Base-by-base conservation (phyloP, 768 basidiomycete species). In the Arthromyces matolae region DNA sequence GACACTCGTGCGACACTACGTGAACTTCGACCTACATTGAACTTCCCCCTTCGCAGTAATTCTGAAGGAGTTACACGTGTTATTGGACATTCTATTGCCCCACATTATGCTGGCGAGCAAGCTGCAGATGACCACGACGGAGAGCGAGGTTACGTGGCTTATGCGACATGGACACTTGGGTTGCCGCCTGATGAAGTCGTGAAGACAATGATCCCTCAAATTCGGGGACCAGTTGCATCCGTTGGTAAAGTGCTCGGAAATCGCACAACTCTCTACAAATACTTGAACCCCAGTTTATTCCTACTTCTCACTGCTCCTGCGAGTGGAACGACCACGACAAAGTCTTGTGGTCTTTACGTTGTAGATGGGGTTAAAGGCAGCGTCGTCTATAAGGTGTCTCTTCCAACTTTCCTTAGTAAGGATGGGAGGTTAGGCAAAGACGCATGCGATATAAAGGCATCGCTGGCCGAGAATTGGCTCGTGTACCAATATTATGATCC, bases 241-340 rank as follows among this genome's bases (percentile, higher is more conserved):
- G 66, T 86, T 24, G 95, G 94, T 4, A 84, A 84, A 57, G 92
- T 95, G 4, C 71, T 91, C 4, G 93, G 89, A 2, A 86, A 94
- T 64, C 81, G 93, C 44, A 83, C 81, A 29, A 93, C 93, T 25
- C 64, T 97, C 49, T 95, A 96, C 75, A 97, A 97, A 68, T 95
- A 96, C 60, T 76, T 97, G 51, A 95, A 95, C 62, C 86, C 86
- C 7, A 82, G 90, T 56, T 56, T 93, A 27, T 72, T 85, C 40
- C 78, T 80, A 7, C 71, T 91, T 29, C 67, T 85, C 24, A 90
- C 90, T 5, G 65, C 71, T 1, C 52, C 65, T 4, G 50, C 63
- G 5, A 39, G 52, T 8, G 56, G 39, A 16, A 39, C 37, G 2
- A 13, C 19, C 5, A 36, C 39, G 13, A 32, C 39, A 28, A 45